Evolutionary conservation across 2,329 filamentous ascomycete species (phyloP).

Genomic region (Aspergillus pseudotamarii): DNA sequence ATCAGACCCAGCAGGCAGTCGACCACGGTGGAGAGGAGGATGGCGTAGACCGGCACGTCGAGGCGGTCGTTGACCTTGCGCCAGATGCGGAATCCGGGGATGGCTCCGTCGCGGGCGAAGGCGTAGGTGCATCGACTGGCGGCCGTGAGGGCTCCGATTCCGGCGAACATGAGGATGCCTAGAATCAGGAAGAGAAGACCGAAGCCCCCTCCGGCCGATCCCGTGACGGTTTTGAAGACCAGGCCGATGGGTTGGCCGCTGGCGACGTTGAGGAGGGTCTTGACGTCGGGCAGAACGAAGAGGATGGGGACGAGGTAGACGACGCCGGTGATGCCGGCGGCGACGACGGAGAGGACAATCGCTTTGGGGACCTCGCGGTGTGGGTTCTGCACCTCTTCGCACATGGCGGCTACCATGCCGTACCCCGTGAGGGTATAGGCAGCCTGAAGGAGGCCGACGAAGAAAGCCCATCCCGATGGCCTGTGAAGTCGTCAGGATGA

Average conservation of each 20-base stretch:
- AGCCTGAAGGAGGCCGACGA: conserved; percentile 70
- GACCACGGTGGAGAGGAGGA: conserved; percentile 68
- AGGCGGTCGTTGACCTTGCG: conserved; percentile 65
- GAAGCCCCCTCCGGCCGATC: conserved; percentile 72
- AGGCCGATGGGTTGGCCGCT: conserved; percentile 76
- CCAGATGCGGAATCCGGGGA: conserved; percentile 70
- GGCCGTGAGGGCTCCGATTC: conserved; percentile 73
- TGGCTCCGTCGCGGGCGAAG: conserved; percentile 74
- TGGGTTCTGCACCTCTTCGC: conserved; percentile 71
- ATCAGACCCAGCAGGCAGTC: conserved; percentile 74
- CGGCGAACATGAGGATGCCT: conserved; percentile 76
- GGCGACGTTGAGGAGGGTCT: conserved; percentile 64
- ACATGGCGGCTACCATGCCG: conserved; percentile 73
- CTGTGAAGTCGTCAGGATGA: conserved; percentile 29
- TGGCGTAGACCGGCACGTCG: conserved; percentile 70
- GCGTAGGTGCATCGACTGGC: conserved; percentile 75
- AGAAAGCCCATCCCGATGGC: conserved; percentile 72
- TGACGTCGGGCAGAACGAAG: conserved; percentile 72
- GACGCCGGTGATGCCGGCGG: conserved; percentile 66
- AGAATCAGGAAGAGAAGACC: conserved; percentile 75
- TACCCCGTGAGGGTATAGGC: conserved; percentile 57
- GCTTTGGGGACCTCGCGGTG: conserved; percentile 71
- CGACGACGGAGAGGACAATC: conserved; percentile 69
- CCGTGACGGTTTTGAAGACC: conserved; percentile 75
- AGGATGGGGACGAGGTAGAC: conserved; percentile 73